Evolutionary conservation across 2,329 filamentous ascomycete species (phyloP), one percentile per base, ranked within the genome.

Genomic region (Botryosphaeria agaves): DNA sequence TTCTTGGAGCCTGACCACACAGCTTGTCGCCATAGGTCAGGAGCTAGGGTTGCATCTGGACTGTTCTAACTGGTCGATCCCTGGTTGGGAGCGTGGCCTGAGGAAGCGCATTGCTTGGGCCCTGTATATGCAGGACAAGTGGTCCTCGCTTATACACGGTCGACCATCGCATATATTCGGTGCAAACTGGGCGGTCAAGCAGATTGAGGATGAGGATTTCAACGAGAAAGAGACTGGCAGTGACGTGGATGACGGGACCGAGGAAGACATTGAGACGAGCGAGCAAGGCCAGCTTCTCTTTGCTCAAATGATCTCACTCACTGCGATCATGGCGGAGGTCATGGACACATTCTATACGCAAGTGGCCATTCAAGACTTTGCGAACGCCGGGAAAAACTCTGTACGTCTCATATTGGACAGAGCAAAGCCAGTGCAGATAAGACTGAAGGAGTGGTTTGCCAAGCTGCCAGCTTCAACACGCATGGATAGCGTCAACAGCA

Each of bases 111-210:
- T 93, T 25, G 83, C 82, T 1, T 93, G 85, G 84, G 84, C 81
- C 2, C 55, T 92, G 30, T 92, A 89, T 49, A 87, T 91, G 76
- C 83, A 93, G 55, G 85, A 94, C 53, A 91, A 81, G 51, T 92
- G 84, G 84, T 81, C 79, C 11, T 76, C 83, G 2, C 61, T 92
- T 14, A 75, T 89, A 15, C 80, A 91, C 45, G 83, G 83, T 7
- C 74, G 83, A 7, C 84, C 83, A 1, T 89, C 82, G 4, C 83
- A 91, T 40, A 72, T 76, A 33, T 68, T 69, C 38, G 53, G 62
- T 12, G 58, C 64, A 14, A 72, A 91, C 50, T 92, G 83, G 83
- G 82, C 76, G 2, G 82, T 92, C 5, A 64, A 65, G 34, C 48
- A 61, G 5, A 64, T 82, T n/a, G 64, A 59, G 4, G 52, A 62